Conservation (phyloP, 176 grass and related monocot genomes). For the Chrysopogon serrulatus region DNA sequence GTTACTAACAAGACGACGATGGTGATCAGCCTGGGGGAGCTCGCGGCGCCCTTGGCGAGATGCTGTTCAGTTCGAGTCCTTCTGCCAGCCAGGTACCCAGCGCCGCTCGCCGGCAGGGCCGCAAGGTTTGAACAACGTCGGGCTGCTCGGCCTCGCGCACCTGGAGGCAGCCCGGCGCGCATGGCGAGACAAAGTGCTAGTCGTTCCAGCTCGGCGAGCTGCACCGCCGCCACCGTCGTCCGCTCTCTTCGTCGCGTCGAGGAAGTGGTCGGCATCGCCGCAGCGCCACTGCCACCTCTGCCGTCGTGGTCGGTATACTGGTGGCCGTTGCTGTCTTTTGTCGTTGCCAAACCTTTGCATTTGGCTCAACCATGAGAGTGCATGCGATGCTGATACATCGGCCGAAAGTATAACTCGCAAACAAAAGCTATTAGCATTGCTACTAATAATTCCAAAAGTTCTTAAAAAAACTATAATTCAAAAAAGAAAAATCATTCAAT, state of each 20-base stretch:
- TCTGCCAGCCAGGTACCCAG: constrained; percentile 70
- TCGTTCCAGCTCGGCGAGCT: constrained; percentile 87
- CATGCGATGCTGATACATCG: background rate
- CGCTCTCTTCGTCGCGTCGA: constrained; percentile 75
- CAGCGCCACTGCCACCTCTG: constrained; percentile 58
- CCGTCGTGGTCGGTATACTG: constrained; percentile 62
- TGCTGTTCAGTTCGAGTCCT: constrained; percentile 71
- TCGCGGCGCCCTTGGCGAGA: constrained; percentile 59
- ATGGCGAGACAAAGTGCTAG: constrained; percentile 57
- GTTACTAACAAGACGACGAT: constrained; percentile 32
- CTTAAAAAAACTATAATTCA: too few relatives aligned
- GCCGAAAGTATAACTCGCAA: background rate
- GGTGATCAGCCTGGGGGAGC: constrained; percentile 50
- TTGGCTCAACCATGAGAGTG: background rate
- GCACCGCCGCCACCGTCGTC: constrained; percentile 50
- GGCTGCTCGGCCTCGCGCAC: constrained; percentile 49
- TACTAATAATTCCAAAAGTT: too few relatives aligned
- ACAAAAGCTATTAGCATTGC: background rate
- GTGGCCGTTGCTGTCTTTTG: background rate
- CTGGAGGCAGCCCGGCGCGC: constrained; percentile 62
- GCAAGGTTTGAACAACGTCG: constrained; percentile 66
- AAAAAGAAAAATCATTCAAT: background rate
- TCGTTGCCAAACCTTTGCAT: background rate
- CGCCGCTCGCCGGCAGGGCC: constrained; percentile 48
- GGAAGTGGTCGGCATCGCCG: constrained; percentile 63